Conservation (phyloP, 768 basidiomycete species). For the Pulveroboletus sp. region DNA sequence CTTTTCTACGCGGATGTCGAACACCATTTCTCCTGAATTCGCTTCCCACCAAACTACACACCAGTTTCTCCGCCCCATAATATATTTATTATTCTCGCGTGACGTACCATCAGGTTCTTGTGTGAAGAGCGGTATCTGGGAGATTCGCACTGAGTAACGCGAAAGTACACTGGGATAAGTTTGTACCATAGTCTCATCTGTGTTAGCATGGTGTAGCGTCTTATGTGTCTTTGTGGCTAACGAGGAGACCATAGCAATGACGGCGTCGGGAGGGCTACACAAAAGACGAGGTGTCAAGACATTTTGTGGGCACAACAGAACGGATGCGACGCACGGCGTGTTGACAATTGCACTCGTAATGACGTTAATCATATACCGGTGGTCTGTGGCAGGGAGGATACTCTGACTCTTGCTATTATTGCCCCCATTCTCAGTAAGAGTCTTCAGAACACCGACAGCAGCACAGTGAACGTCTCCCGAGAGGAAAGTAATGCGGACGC, state of each 20-base stretch:
- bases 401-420: slow-evolving; percentile 38
- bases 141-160: neutral
- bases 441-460: slow-evolving; percentile 75
- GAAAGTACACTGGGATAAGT: neutral
- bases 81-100: slow-evolving; percentile 65
- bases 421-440: slow-evolving; percentile 38
- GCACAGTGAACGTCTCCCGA: slow-evolving; percentile 94
- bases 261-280: slow-evolving; percentile 55
- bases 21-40: slow-evolving; percentile 59
- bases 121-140: slow-evolving; percentile 69
- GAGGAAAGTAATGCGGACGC: slow-evolving; percentile 75
- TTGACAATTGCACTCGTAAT: slow-evolving; percentile 94
- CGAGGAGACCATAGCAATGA: slow-evolving; percentile 75
- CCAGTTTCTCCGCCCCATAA: slow-evolving; percentile 91
- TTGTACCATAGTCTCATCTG: slow-evolving; percentile 82
- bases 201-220: slow-evolving; percentile 75
- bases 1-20: slow-evolving; percentile 84
- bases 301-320: neutral
- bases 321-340: slow-evolving; percentile 62
- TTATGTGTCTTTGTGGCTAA: slow-evolving; percentile 79
- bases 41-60: slow-evolving; percentile 61
- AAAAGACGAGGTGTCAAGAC: neutral
- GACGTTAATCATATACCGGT: slow-evolving; percentile 88
- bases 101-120: slow-evolving; percentile 69
- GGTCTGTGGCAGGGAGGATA: slow-evolving; percentile 53